Evolutionary conservation across 768 basidiomycete species (phyloP).

Genomic region (Leccinum boreale): DNA sequence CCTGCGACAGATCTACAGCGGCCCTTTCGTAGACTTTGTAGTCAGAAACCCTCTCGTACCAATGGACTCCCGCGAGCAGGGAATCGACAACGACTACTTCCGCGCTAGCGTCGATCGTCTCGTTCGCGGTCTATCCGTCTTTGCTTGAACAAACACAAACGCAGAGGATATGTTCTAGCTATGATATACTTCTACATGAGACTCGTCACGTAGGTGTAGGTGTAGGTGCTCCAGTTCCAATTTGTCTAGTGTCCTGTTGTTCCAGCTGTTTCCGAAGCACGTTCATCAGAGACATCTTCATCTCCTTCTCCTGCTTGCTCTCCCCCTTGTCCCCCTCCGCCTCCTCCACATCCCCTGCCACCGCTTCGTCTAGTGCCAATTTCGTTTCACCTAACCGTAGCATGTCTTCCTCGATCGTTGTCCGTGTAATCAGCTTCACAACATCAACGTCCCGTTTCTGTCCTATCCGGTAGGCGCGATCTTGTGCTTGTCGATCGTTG

Average conservation of each 20-base stretch:
- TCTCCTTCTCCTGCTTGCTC: slow-evolving; percentile 67
- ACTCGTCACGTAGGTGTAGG: slow-evolving; percentile 6
- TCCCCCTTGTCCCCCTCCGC: slow-evolving; percentile 57
- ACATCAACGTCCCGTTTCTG: slow-evolving; percentile 94
- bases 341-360: slow-evolving; percentile 70
- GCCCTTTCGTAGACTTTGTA: slow-evolving; percentile 91
- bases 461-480: slow-evolving; percentile 95
- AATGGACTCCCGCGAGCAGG: slow-evolving; percentile 80
- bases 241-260: slow-evolving; percentile 38
- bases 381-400: slow-evolving; percentile 85
- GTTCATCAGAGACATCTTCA: slow-evolving; percentile 85
- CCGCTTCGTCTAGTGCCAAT: slow-evolving; percentile 88
- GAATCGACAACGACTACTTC: slow-evolving; percentile 93
- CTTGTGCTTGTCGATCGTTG: slow-evolving; percentile 97
- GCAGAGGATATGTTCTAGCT: slow-evolving; percentile 21
- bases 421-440: slow-evolving; percentile 86
- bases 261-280: slow-evolving; percentile 81
- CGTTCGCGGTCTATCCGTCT: slow-evolving; percentile 56
- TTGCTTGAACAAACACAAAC: slow-evolving; percentile 24
- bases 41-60: slow-evolving; percentile 85
- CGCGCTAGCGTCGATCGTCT: slow-evolving; percentile 75
- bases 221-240: slow-evolving; percentile 1
- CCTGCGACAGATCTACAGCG: slow-evolving; percentile 86
- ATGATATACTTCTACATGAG: slow-evolving; percentile 12
- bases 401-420: slow-evolving; percentile 98